phyloP scores from a whole-genome alignment of 139 green algal species.

The Haematococcus sp. region DNA sequence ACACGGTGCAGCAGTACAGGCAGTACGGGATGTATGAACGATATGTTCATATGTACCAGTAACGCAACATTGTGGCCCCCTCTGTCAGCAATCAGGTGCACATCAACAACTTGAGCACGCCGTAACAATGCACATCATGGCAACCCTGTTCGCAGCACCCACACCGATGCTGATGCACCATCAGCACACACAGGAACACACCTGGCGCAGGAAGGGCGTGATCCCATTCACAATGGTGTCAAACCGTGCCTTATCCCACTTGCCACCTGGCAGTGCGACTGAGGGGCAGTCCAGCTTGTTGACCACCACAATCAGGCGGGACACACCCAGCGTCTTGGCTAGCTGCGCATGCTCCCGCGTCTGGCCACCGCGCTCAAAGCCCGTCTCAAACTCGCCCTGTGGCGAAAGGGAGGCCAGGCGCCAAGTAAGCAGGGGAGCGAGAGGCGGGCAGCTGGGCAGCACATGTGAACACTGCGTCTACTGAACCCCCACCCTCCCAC shows the following conservation, averaged over 20 bases:
- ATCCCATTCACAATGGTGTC: conserved; percentile 89
- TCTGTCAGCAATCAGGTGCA: too few species aligned
- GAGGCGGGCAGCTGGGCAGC: not conserved
- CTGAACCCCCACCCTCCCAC: not conserved
- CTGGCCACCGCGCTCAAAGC: conserved; percentile 92
- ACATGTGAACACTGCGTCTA: too few species aligned
- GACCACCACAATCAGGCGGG: conserved; percentile 85
- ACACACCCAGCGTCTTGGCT: conserved; percentile 91
- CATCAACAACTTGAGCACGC: too few species aligned
- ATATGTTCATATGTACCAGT: too few species aligned
- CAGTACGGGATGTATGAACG: too few species aligned
- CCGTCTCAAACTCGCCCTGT: conserved; percentile 94
- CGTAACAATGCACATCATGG: too few species aligned
- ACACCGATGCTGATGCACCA: too few species aligned
- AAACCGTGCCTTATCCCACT: conserved; percentile 83
- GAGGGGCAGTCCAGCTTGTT: conserved; percentile 95
- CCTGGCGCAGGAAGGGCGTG: conserved; percentile 80
- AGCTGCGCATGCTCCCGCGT: conserved; percentile 95
- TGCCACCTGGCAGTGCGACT: conserved; percentile 44
- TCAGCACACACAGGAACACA: conserved; percentile 25
- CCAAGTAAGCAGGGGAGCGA: too few species aligned
- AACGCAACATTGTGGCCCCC: too few species aligned
- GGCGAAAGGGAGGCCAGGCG: not conserved
- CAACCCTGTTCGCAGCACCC: too few species aligned
- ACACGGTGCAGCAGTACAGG: too few species aligned